Base-by-base conservation (phyloP, 768 basidiomycete genomes). In the Clitopilus passeckerianus region DNA sequence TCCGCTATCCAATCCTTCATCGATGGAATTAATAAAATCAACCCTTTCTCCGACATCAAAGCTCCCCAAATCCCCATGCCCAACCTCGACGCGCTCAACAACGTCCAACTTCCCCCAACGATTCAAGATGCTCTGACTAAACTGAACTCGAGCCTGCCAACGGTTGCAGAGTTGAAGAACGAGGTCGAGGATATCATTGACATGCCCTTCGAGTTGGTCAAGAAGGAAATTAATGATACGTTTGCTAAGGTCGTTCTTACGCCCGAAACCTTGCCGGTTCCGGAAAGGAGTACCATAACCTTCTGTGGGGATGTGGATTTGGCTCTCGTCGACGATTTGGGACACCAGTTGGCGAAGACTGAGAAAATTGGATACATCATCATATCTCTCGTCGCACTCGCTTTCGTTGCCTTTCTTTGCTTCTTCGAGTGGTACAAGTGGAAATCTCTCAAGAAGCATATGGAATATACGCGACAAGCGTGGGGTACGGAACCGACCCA, bases 401-500 rank as follows among this genome's bases (percentile, higher is more conserved):
- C 93, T 57, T 81, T 95, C 54, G 79, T 95, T 64, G 84, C 79
- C 8, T 84, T 85, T 34, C 84, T 94, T 71, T 89, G 85, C 63
- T 70, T 86, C 3, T 75, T 95, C 65, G 92, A 94, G 65, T 94
- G 93, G 90, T 94, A 87, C 79, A 90, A 89, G 67, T 97, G 93
- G 90, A 79, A 82, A 12, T 84, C 75, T 69, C 80, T 91, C 70
- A 84, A 84, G 72, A 65, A 64, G 2, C 86, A 91, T 65, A 74
- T 94, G 59, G 80, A 81, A 65, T 78, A 78, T 59, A 91, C 87
- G 5, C 89, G 92, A 46, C 81, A 87, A 63, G 90, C 89, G 3
- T 93, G 92, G 90, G 71, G 72, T 57, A 75, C 86, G 1, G 91
- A 94, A 69, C 90, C 90, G 6, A 84, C 86, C 10, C 16, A 74